Base-by-base conservation (phyloP, 2,329 filamentous ascomycete genomes). In the Fusarium drepaniforme region DNA sequence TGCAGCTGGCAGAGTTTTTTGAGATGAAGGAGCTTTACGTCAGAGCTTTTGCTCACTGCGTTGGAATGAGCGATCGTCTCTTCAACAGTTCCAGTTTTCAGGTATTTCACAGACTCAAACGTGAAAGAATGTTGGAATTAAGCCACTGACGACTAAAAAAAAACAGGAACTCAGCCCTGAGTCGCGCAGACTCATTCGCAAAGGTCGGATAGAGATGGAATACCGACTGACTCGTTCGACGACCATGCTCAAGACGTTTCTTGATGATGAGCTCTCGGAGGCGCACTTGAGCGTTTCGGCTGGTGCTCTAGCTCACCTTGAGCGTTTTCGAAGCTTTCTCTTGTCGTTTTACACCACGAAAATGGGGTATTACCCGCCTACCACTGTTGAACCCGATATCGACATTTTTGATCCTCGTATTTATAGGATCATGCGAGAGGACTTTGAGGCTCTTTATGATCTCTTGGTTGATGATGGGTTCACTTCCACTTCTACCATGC, bases 1-100 rank as follows among this genome's bases (percentile, higher is more conserved):
- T 96, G 15, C 89, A 89, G 61, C 87, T 95, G 51, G 91, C 93
- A 3, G 94, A 96, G 78, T 84, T 87, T 25, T 92, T 91, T 73
- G 88, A 89, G 62, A 82, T 93, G 30, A 86, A 85, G 64, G 87
- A 90, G n/a, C 82, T 94, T 15, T 96, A 94, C 86, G 88, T 91
- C 13, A 89, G 94, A 77, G 91, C 94, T 0, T 95, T 96, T 82
- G 88, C 90, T 16, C 94, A 97, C 78, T 95, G 93, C 79, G 92
- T 93, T 40, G 94, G 94, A 51, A 95, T 96, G 93, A 89, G 89
- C 70, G 90, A 93, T 23, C 85, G 85, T 30, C 72, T 96, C 7
- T 84, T 86, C 46, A 78, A 83, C 8, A 89, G 88, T 74, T 80
- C 87, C 1, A 93, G 93, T 72, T 93, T 91, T 71, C 84, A 88